Evolutionary conservation across 768 basidiomycete genomes (phyloP).

Genomic region (Hemileccinum impolitum): DNA sequence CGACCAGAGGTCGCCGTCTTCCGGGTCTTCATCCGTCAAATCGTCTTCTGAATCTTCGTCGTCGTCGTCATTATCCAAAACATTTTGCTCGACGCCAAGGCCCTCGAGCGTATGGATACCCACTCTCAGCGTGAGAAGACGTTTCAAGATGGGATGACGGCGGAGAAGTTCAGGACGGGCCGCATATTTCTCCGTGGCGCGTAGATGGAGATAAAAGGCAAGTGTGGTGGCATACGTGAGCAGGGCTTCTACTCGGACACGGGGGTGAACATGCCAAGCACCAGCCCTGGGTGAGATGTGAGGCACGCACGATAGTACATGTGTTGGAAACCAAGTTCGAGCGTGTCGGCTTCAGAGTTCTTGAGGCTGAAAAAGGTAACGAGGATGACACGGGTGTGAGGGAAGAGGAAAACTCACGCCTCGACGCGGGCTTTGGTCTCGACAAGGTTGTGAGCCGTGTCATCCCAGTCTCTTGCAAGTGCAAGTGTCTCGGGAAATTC

Average conservation of each 20-base stretch:
- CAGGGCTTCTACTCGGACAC: conserved; percentile 62
- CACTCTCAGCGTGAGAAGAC: conserved; percentile 81
- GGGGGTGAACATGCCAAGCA: not conserved
- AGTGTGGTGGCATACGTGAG: conserved; percentile 88
- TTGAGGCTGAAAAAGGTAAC: conserved; percentile 41
- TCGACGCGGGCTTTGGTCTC: conserved; percentile 52
- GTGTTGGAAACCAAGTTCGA: conserved; percentile 69
- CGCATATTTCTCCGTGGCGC: conserved; percentile 62
- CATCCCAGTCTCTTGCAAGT: conserved; percentile 81
- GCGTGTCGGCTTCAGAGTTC: conserved; percentile 45
- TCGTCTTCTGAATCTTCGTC: conserved; percentile 27
- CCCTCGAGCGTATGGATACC: conserved; percentile 78
- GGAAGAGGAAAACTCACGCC: conserved; percentile 40
- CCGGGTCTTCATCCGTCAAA: conserved; percentile 38
- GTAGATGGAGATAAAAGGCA: conserved; percentile 90
- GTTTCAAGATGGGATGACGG: conserved; percentile 67
- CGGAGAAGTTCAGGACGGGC: conserved; percentile 60
- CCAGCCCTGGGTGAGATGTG: not conserved
- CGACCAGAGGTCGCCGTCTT: conserved; percentile 44
- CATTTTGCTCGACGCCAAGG: conserved; percentile 67
- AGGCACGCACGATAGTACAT: conserved; percentile 79
- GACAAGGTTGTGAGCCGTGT: conserved; percentile 53
- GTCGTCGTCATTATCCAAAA: conserved; percentile 39
- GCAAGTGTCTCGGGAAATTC: conserved; percentile 77
- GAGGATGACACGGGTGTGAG: not conserved